Evolutionary conservation across 2,329 filamentous ascomycete species (phyloP).

Genomic region (Aureobasidium sp.): DNA sequence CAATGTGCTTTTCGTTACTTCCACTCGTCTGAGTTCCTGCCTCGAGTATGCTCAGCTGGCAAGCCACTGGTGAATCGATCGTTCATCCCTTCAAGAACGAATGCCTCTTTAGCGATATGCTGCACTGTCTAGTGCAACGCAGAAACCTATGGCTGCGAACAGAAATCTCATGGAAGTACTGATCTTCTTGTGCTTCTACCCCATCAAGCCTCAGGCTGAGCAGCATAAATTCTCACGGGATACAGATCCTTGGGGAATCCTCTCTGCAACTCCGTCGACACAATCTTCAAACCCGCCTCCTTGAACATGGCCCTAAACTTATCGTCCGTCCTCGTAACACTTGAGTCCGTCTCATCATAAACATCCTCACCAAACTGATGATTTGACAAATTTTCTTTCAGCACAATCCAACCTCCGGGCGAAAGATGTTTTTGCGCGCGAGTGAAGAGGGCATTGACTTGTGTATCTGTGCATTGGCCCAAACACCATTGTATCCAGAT

Average conservation of each 20-base stretch:
- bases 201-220: conserved; percentile 42
- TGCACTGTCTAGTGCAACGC: no score
- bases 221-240: conserved; percentile 69
- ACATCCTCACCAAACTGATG: conserved; percentile 48
- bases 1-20: no score
- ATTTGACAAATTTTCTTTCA: conserved; percentile 72
- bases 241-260: conserved; percentile 62
- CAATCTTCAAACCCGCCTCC: conserved; percentile 57
- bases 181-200: no score
- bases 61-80: no score
- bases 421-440: conserved; percentile 37
- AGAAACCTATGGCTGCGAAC: no score
- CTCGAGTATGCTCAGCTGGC: no score
- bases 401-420: conserved; percentile 49
- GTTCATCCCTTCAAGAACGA: no score
- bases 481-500: conserved; percentile 92
- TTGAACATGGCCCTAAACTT: conserved; percentile 65
- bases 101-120: no score
- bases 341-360: conserved; percentile 68
- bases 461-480: conserved; percentile 67
- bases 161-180: no score
- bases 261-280: conserved; percentile 62
- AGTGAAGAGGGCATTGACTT: conserved; percentile 59
- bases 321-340: conserved; percentile 65
- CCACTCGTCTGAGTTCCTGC: no score